phyloP scores from a whole-genome alignment of 768 basidiomycete species.

The Solioccasus polychromus region DNA sequence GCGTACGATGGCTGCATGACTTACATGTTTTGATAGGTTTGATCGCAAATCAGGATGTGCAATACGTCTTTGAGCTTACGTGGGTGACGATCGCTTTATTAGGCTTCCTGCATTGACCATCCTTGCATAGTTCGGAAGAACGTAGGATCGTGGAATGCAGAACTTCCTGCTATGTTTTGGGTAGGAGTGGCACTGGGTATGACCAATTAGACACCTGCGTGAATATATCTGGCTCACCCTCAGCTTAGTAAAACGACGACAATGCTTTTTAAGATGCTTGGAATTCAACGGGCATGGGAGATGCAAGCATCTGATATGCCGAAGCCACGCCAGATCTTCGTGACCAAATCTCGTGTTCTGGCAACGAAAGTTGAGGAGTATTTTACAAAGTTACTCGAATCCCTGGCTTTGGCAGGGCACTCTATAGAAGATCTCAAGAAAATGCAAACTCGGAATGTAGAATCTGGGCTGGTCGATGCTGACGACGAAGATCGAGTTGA shows the following conservation, averaged over 20 bases:
- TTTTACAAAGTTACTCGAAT: conserved; percentile 49
- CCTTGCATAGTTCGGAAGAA: conserved; percentile 40
- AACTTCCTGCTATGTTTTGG: conserved; percentile 62
- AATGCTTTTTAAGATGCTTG: conserved; percentile 74
- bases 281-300: conserved; percentile 57
- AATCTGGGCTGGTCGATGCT: conserved; percentile 32
- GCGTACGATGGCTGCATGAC: background rate
- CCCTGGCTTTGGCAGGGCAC: conserved; percentile 37
- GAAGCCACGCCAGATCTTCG: conserved; percentile 66
- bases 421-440: conserved; percentile 38
- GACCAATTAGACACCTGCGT: background rate
- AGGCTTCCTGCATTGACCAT: conserved; percentile 13
- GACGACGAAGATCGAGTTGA: conserved; percentile 25
- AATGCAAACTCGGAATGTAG: conserved; percentile 19
- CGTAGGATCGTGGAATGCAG: conserved; percentile 57
- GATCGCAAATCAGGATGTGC: conserved; percentile 20
- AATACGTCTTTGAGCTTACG: conserved; percentile 29
- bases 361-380: conserved; percentile 71
- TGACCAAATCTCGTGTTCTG: conserved; percentile 66
- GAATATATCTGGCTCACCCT: background rate
- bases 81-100: conserved; percentile 3
- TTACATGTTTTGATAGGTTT: conserved; percentile 14
- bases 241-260: conserved; percentile 65
- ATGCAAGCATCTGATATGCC: conserved; percentile 28
- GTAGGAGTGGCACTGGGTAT: conserved; percentile 74